Evolutionary conservation across 2,329 filamentous ascomycete species (phyloP).

Genomic region (Penicillium sp.): DNA sequence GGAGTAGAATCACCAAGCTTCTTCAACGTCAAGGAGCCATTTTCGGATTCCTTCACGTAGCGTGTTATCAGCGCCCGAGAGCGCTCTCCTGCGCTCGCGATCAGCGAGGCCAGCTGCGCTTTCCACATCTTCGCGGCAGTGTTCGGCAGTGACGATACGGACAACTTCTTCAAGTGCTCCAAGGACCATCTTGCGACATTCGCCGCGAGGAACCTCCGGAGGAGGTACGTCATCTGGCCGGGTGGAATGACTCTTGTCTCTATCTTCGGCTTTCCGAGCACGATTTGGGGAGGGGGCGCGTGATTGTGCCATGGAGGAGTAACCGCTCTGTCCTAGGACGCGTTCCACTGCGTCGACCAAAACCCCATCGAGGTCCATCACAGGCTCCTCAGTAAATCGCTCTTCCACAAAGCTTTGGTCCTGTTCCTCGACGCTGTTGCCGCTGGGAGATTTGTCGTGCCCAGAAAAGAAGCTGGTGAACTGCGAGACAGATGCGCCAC

Average conservation of each 20-base stretch:
- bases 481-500: conserved; percentile 27
- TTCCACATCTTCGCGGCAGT: conserved; percentile 44
- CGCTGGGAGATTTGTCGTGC: conserved; percentile 26
- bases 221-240: conserved; percentile 32
- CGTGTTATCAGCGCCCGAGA: conserved; percentile 50
- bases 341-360: conserved; percentile 61
- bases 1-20: conserved; percentile 37
- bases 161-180: conserved; percentile 61
- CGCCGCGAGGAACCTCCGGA: conserved; percentile 50
- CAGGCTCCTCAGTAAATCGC: conserved; percentile 54
- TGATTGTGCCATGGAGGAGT: conserved; percentile 45
- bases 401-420: conserved; percentile 47
- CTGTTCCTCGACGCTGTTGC: conserved; percentile 18
- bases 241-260: conserved; percentile 23
- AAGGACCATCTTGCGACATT: conserved; percentile 58
- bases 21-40: conserved; percentile 56
- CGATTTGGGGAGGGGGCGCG: conserved; percentile 44
- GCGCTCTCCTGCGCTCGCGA: conserved; percentile 35
- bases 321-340: conserved; percentile 50
- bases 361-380: conserved; percentile 61
- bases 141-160: conserved; percentile 54
- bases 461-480: conserved; percentile 32
- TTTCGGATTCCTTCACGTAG: conserved; percentile 59
- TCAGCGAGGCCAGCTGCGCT: conserved; percentile 33
- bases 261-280: conserved; percentile 35